These are phyloP conservation scores for Diaporthe helianthi DNA, from an alignment of 2,329 filamentous ascomycete species.

Conservation along the genomic window DNA sequence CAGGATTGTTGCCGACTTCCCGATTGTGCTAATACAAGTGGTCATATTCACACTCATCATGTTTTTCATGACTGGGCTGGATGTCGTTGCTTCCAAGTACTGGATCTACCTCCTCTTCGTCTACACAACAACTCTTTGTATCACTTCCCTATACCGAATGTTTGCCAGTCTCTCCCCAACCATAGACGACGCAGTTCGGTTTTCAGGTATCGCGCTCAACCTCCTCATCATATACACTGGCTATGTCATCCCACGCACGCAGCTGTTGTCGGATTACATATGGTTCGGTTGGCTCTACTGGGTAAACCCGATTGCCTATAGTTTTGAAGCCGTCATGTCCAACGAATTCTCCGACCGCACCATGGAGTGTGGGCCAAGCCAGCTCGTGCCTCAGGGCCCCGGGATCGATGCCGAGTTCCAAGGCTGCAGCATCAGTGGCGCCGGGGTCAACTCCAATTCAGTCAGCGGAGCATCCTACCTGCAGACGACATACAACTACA, in stretches of 20 bases:
- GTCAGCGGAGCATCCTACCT: slow-evolving; percentile 55
- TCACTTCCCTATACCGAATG: slow-evolving; percentile 66
- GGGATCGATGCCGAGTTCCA: slow-evolving; percentile 41
- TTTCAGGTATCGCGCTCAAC: slow-evolving; percentile 63
- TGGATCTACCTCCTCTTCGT: slow-evolving; percentile 71
- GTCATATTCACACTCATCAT: slow-evolving; percentile 74
- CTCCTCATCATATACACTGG: slow-evolving; percentile 72
- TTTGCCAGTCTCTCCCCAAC: slow-evolving; percentile 65
- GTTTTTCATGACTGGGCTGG: slow-evolving; percentile 80
- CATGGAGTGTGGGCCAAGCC: slow-evolving; percentile 54
- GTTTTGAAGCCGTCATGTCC: slow-evolving; percentile 65
- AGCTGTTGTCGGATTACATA: slow-evolving; percentile 65
- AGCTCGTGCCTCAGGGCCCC: slow-evolving; percentile 56
- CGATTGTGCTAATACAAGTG: slow-evolving; percentile 68
- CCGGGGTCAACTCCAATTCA: slow-evolving; percentile 23
- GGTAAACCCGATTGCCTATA: slow-evolving; percentile 60
- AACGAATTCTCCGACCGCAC: slow-evolving; percentile 62
- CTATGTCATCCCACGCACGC: slow-evolving; percentile 65
- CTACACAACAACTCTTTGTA: slow-evolving; percentile 62
- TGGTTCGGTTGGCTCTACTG: slow-evolving; percentile 74
- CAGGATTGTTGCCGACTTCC: slow-evolving; percentile 64
- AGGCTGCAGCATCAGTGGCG: slow-evolving; percentile 37
- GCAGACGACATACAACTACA: slow-evolving; percentile 56
- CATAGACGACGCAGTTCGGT: slow-evolving; percentile 68
- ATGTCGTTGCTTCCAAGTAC: slow-evolving; percentile 70